Evolutionary conservation across 2,329 filamentous ascomycete genomes (phyloP), one percentile per base, ranked within the genome.

Genomic region (Stachybotrys chartarum): DNA sequence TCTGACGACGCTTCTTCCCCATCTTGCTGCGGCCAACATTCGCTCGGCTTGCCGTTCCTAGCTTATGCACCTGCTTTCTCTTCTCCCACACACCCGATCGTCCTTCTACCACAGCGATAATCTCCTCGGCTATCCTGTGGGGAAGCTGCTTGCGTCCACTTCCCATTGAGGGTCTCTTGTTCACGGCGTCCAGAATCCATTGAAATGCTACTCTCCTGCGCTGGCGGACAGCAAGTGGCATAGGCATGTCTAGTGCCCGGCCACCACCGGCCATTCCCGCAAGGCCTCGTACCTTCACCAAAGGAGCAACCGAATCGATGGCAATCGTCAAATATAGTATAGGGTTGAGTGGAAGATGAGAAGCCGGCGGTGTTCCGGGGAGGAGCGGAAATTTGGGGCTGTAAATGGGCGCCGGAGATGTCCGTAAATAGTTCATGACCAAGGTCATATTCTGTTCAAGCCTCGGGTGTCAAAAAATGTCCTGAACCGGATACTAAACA

Each of bases 281-380:
- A 64, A 91, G 82, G 58, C 82, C 81, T 54, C 85, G 83, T 66
- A 99, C 86, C 61, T 88, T 87, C 66, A 99, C 78, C 16, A 99
- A 81, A 10, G 94, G 94, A 1, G 92, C 90, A 30, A 99, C 87
- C 10, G 90, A 95, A 78, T 99, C 94, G 65, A 99, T 86, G 35
- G 92, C 91, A 35, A 95, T 80, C 12, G 88, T 90, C 51, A 99
- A 85, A 75, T 97, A 99, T 54, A 90, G 82, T 54, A 95, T 80
- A 1, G 94, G 94, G 72, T 97, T 90, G 35, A 96, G 83, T 3
- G 94, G 91, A 10, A 99, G 86, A 64, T 93, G 86, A 5, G 81
- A 77, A 30, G 89, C 78, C 1, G 91, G 89, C 1, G 92, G 90
- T 1, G 86, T 79, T 55, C 89, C 89, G 2, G 91, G 88, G 39